phyloP scores from a whole-genome alignment of 371 early-diverging fungal genomes.

The Chytridium lagenaria region DNA sequence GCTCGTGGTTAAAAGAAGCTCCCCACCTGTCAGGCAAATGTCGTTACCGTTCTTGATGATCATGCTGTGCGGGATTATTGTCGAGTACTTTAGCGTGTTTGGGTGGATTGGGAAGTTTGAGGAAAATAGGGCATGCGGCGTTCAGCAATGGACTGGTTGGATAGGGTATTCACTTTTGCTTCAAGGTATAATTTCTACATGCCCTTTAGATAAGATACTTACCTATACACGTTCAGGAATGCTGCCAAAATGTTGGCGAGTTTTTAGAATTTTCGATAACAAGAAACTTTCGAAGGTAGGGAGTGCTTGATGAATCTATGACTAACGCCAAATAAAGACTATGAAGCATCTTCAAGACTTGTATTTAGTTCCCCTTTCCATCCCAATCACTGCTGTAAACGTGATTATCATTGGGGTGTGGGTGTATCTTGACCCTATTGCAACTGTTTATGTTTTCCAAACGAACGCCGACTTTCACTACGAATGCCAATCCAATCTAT shows the following conservation, averaged over 20 bases:
- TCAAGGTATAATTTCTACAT: no score
- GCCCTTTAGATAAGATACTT: no score
- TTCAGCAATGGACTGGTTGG: conserved; percentile 11
- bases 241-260: conserved; percentile 4
- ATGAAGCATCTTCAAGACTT: not conserved
- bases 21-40: conserved; percentile 8
- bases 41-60: not conserved
- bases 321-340: not conserved
- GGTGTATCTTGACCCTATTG: not conserved
- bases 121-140: not conserved
- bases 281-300: not conserved
- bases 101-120: conserved; percentile 7
- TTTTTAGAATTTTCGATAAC: conserved; percentile 6
- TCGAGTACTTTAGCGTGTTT: not conserved
- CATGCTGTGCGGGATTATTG: not conserved
- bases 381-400: conserved; percentile 11
- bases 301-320: not conserved
- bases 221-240: not conserved
- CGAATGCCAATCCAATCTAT: conserved; percentile 8
- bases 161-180: conserved; percentile 14
- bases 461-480: conserved; percentile 1
- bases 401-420: conserved; percentile 2
- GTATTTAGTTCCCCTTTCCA: not conserved
- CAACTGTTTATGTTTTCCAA: not conserved
- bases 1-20: not conserved